Evolutionary conservation across 2,329 filamentous ascomycete genomes (phyloP).

Genomic region (Aspergillus jensenii): DNA sequence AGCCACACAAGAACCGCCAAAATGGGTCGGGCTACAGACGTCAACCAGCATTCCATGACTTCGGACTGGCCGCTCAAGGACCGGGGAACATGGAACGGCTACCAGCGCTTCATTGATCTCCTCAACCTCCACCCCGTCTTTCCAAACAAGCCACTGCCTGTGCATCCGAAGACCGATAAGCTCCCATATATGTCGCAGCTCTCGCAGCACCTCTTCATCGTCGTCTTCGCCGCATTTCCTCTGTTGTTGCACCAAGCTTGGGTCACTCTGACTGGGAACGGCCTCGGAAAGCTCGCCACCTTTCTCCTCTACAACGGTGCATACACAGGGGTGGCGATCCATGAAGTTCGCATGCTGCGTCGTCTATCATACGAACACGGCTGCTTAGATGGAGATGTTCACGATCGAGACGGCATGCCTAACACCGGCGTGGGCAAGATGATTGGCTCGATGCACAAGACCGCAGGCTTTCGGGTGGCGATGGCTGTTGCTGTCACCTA

Average conservation of each 20-base stretch:
- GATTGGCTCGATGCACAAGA: not conserved
- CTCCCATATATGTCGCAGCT: not conserved
- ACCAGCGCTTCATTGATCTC: not conserved
- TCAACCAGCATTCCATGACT: not conserved
- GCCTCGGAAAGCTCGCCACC: not conserved
- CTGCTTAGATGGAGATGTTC: constrained; percentile 2
- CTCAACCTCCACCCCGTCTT: not conserved
- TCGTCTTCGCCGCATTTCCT: not conserved
- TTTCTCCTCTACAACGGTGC: not conserved
- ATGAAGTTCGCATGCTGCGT: not conserved
- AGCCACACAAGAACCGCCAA: not conserved
- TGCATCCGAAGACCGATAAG: not conserved
- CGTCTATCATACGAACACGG: not conserved
- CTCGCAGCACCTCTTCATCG: not conserved
- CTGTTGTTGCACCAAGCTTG: not conserved
- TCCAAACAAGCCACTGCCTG: not conserved
- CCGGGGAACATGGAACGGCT: not conserved
- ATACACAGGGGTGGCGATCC: not conserved
- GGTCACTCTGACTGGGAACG: not conserved
- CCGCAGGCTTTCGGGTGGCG: not conserved
- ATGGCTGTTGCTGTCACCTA: not conserved
- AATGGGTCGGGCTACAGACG: not conserved
- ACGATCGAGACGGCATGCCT: constrained; percentile 1
- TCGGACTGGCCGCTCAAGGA: not conserved
- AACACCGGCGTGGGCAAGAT: not conserved